Evolutionary conservation across 495 filamentous ascomycete genomes (phyloP), one percentile per base, ranked within the genome.

Genomic region (Neurospora sp.): DNA sequence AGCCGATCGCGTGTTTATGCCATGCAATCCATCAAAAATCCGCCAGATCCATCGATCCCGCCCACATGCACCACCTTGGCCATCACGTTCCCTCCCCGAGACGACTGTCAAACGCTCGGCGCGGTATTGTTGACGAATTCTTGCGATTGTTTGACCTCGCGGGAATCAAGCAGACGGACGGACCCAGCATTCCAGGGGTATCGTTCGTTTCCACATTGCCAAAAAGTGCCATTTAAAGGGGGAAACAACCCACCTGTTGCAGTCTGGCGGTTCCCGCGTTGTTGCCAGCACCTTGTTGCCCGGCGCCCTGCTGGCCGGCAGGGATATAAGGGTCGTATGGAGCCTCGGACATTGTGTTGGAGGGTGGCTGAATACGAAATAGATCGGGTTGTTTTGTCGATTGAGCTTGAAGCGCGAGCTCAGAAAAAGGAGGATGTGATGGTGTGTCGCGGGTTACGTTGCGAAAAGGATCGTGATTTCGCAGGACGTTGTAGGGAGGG

Each of bases 301-400:
- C 75, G 14, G 75, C 82, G 69, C 80, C 82, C 73, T 82, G 82
- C 79, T 86, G 86, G 78, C 88, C 89, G 75, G 87, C 87, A 74
- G 94, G 94, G 79, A 96, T 95, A 84, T 96, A 97, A 61, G 94
- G 94, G 81, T 97, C 94, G 82, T 97, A 97, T 71, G 93, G 93
- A 79, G 88, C 88, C 40, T 72, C 71, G 82, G 91, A 86, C 91
- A 93, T 92, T 40, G 73, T 77, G 66, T 44, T 41, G 75, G 44
- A 68, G 22, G 68, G 68, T 40, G 72, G 27, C 44, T 38, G 35
- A 14, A 31, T 12, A 66, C 35, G 22, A 16, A 66, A 59, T 35
- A 27, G 18, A 71, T 46, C 42, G 18, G 44, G 39, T 70, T 20
- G 39, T 71, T 20, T 44, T 72, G 69, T 71, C 44, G 68, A 53